Evolutionary conservation across 768 basidiomycete genomes (phyloP).

Genomic region (Trametes cingulata): DNA sequence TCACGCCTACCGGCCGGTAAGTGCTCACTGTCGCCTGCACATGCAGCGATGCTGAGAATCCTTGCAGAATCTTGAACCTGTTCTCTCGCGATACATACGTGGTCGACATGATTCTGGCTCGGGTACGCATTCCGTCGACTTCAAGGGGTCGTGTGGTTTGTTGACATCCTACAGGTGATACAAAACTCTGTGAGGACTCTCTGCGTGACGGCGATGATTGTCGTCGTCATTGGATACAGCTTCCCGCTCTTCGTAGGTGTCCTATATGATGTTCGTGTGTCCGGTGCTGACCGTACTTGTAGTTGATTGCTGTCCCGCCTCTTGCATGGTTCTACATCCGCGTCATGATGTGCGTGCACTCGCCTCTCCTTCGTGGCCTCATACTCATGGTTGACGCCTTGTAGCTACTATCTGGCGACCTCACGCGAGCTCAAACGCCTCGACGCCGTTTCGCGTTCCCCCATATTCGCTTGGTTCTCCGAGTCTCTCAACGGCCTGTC

Average conservation of each 20-base stretch:
- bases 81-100: constrained; percentile 90
- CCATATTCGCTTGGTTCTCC: constrained; percentile 89
- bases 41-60: not conserved
- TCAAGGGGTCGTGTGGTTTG: not conserved
- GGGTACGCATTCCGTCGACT: constrained; percentile 39
- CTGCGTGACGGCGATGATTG: constrained; percentile 56
- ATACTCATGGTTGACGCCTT: not conserved
- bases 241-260: constrained; percentile 68
- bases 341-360: constrained; percentile 72
- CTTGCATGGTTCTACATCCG: constrained; percentile 76
- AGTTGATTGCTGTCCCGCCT: constrained; percentile 69
- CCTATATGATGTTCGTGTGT: not conserved
- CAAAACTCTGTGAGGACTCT: constrained; percentile 68
- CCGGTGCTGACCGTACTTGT: not conserved
- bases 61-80: constrained; percentile 74
- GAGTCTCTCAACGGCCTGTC: constrained; percentile 75
- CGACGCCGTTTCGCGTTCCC: constrained; percentile 85
- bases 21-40: constrained; percentile 17
- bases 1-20: constrained; percentile 82
- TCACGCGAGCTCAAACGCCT: constrained; percentile 87
- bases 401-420: constrained; percentile 83
- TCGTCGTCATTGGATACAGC: constrained; percentile 74
- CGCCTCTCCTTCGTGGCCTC: not conserved
- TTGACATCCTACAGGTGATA: constrained; percentile 46
- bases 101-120: constrained; percentile 79